Conservation (phyloP, 768 basidiomycete genomes). For the Pleurotus tuber-regium region DNA sequence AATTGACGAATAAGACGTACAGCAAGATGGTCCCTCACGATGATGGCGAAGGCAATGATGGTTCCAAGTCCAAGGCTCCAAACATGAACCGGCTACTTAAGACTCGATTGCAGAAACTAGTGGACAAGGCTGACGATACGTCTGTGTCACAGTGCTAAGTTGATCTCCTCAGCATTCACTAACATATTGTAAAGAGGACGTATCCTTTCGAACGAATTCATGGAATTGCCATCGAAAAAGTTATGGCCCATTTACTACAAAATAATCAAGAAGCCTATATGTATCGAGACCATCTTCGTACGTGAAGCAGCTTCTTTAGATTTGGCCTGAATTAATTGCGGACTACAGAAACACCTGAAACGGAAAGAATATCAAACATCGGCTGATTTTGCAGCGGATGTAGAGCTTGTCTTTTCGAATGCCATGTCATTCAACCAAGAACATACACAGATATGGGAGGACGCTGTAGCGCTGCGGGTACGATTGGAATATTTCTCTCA, state of each 20-base stretch:
- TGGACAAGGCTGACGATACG: constrained; percentile 70
- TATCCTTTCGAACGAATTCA: constrained; percentile 69
- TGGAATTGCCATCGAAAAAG: constrained; percentile 80
- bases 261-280: constrained; percentile 74
- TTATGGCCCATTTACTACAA: constrained; percentile 80
- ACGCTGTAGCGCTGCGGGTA: constrained; percentile 67
- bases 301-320: constrained; percentile 24
- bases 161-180: neutral
- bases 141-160: constrained; percentile 33
- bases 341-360: constrained; percentile 73
- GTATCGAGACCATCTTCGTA: constrained; percentile 75
- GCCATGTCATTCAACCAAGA: constrained; percentile 88
- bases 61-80: constrained; percentile 55
- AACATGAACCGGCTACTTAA: constrained; percentile 69
- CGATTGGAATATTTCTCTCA: constrained; percentile 18
- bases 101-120: constrained; percentile 65
- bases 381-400: constrained; percentile 77
- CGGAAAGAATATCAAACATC: constrained; percentile 71
- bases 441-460: constrained; percentile 79
- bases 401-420: constrained; percentile 89
- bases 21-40: constrained; percentile 41
- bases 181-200: constrained; percentile 50
- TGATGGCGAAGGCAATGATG: constrained; percentile 29
- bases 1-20: constrained; percentile 49
- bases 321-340: constrained; percentile 10